Evolutionary conservation across 2,329 filamentous ascomycete genomes (phyloP).

Genomic region (Fusarium compactum): DNA sequence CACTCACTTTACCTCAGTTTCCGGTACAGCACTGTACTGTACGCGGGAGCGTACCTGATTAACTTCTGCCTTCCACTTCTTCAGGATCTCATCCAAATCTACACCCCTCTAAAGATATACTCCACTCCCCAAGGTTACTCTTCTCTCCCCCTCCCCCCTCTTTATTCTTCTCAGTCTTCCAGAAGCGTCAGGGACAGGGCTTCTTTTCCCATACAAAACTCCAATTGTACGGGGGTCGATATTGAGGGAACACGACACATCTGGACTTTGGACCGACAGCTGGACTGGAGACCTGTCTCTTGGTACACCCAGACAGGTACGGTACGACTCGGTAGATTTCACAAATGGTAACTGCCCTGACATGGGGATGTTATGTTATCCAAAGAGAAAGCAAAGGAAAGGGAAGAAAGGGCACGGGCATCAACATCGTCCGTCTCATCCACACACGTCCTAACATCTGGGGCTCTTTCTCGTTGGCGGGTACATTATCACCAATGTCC

Average conservation of each 20-base stretch:
- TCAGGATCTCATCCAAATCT: slow-evolving; percentile 21
- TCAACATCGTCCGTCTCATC: slow-evolving; percentile 23
- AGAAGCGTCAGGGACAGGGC: slow-evolving; percentile 43
- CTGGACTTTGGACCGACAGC: slow-evolving; percentile 39
- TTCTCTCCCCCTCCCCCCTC: slow-evolving; percentile 27
- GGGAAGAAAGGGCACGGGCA: slow-evolving; percentile 34
- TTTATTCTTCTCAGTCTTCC: slow-evolving; percentile 41
- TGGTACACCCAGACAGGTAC: slow-evolving; percentile 1
- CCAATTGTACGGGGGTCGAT: slow-evolving; percentile 32
- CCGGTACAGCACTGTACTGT: background rate
- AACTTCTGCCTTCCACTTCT: slow-evolving; percentile 3
- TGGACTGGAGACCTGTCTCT: background rate
- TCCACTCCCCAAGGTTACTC: slow-evolving; percentile 17
- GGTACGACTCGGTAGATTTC: slow-evolving; percentile 31
- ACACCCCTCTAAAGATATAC: slow-evolving; percentile 19
- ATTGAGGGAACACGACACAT: slow-evolving; percentile 31
- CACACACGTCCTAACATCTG: slow-evolving; percentile 7
- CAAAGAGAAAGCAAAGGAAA: slow-evolving; percentile 19
- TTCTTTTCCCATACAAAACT: slow-evolving; percentile 27
- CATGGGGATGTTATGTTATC: slow-evolving; percentile 43
- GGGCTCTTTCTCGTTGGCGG: slow-evolving; percentile 36
- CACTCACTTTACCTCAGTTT: slow-evolving; percentile 12
- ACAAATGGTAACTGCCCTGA: slow-evolving; percentile 31
- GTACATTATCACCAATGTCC: slow-evolving; percentile 47
- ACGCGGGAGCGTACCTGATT: slow-evolving; percentile 11